Base-by-base conservation (phyloP, 2,329 filamentous ascomycete genomes). In the Myriosclerotinia scirpicola region DNA sequence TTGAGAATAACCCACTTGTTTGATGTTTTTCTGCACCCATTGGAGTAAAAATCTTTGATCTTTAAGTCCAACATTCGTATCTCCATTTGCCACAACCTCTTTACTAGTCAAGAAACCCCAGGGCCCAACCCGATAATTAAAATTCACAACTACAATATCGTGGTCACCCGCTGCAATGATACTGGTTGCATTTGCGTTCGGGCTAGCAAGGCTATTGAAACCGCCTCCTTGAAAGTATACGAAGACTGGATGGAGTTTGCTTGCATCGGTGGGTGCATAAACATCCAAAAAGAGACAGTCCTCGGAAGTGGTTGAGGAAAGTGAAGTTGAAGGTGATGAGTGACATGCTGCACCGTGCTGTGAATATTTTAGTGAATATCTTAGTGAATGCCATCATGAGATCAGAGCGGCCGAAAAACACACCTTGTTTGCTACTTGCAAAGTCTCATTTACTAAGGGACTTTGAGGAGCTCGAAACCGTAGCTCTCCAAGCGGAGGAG, bases 51-150 rank as follows among this genome's bases (percentile, higher is more conserved):
- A 88, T 63, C 87, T 80, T 76, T 92, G 89, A 75, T 93, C 90
- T 44, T 84, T 83, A 0, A 93, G 79, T 1, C 90, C 90, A 71
- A 87, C 87, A 75, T 93, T 93, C 46, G 87, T 74, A 67, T 82
- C 84, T 3, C 85, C 83, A 5, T 77, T 70, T 70, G 73, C 72
- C 42, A 78, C 70, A 1, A 88, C 77, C 71, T 89, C 83, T 20
- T 83, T 78, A 65, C 86, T 81, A 1, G 85, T 84, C 15, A 93
- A 80, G 74, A 93, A 93, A 0, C 91, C 90, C 71, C 87, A 92
- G 0, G 85, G 83, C 0, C 90, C 90, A 14, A 93, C 89, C 6
- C 91, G 87, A 75, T 93, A 93, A 77, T 92, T 93, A 77, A 91
- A 84, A 12, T 82, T 88, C 2, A 93, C 88, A 0, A 92, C 85